phyloP scores from a whole-genome alignment of 345 rosid species.

The Citropsis articulata region DNA sequence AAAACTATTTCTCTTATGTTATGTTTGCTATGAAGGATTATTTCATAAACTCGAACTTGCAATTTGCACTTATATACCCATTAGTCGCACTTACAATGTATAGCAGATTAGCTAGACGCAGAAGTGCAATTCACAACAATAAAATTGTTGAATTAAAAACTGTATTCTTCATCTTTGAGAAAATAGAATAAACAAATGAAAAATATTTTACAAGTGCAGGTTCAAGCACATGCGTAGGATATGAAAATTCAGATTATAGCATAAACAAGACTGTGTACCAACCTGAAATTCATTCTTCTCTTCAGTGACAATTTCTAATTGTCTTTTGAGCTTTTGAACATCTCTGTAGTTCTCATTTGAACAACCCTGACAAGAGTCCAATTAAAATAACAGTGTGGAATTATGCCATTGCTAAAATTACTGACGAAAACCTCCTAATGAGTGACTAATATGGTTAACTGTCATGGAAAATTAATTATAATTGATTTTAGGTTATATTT shows the following conservation, averaged over 20 bases:
- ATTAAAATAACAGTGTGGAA: not conserved
- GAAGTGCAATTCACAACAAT: not conserved
- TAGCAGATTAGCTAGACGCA: not conserved
- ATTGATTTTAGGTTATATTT: not conserved
- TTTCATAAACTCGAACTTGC: not conserved
- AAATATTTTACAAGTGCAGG: not conserved
- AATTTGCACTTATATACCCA: not conserved
- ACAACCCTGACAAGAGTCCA: constrained; percentile 27
- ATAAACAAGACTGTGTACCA: constrained; percentile 17
- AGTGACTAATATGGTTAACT: not conserved
- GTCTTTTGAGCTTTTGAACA: constrained; percentile 57
- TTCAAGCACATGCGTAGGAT: not conserved
- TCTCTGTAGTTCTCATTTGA: constrained; percentile 31
- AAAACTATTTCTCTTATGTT: not conserved
- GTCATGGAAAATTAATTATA: not conserved
- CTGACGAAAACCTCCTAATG: not conserved
- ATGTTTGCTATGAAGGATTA: not conserved
- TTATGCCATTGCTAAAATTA: not conserved
- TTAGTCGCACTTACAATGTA: not conserved
- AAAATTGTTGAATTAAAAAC: not conserved
- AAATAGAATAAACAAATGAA: not conserved
- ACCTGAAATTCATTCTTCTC: constrained; percentile 78
- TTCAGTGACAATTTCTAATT: constrained; percentile 44
- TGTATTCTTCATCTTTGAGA: not conserved
- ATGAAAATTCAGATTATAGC: not conserved